A percentile compares a stretch with the other conserved stretches of the same genome.
phyloP scores from a whole-genome alignment of 2,329 filamentous ascomycete genomes.

The Gnomoniopsis sp. region DNA sequence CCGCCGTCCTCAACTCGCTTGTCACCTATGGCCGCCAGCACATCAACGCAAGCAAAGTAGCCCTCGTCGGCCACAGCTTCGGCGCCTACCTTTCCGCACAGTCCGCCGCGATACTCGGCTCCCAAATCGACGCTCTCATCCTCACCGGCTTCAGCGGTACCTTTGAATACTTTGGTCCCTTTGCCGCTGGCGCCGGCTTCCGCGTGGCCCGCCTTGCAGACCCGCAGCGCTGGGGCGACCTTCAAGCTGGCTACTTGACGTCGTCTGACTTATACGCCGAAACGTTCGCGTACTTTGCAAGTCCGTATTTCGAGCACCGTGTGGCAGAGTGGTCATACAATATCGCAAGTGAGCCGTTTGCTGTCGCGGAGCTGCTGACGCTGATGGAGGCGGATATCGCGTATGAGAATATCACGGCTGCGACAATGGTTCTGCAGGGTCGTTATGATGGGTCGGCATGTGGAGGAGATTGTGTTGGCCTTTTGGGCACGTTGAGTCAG shows the following conservation, averaged over 20 bases:
- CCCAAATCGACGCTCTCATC: constrained; percentile 19
- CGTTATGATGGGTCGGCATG: constrained; percentile 28
- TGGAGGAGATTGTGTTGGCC: constrained; percentile 26
- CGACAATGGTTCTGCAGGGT: constrained; percentile 26
- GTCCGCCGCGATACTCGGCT: constrained; percentile 19
- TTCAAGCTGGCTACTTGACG: constrained; percentile 26
- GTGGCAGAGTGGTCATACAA: constrained; percentile 26
- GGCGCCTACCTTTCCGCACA: constrained; percentile 27
- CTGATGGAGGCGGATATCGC: constrained; percentile 23
- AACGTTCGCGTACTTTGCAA: constrained; percentile 26
- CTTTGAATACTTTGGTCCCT: constrained; percentile 26
- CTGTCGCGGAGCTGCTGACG: constrained; percentile 27
- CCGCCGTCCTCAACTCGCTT: constrained; percentile 26
- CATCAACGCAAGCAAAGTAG: constrained; percentile 24
- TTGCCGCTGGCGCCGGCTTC: constrained; percentile 26
- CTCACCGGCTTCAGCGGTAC: constrained; percentile 25
- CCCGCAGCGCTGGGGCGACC: constrained; percentile 24
- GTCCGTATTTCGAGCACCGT: constrained; percentile 25
- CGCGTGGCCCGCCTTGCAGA: constrained; percentile 24
- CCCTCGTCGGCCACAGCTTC: constrained; percentile 29
- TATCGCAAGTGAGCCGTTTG: constrained; percentile 27
- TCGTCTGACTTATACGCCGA: constrained; percentile 25
- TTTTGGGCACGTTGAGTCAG: constrained; percentile 18
- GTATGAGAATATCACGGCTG: constrained; percentile 22
- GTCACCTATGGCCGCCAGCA: constrained; percentile 23